Evolutionary conservation across 2,329 filamentous ascomycete genomes (phyloP).

Genomic region (Magnaporthiopsis rhizophila): DNA sequence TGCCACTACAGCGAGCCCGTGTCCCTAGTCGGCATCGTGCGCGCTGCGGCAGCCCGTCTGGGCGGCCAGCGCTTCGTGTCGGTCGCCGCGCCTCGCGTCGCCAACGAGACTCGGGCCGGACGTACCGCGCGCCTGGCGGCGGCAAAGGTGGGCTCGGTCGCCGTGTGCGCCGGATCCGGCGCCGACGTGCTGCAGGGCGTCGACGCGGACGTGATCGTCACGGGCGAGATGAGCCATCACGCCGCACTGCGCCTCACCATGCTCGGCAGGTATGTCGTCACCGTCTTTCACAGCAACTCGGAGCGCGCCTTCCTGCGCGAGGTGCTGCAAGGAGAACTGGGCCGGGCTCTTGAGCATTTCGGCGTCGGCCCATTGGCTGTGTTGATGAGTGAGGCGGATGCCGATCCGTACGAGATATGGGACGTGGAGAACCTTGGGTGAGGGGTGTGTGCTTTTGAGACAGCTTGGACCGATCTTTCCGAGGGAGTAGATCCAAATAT

Average conservation of each 20-base stretch:
- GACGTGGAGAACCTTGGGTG: constrained; percentile 26
- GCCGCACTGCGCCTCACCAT: constrained; percentile 82
- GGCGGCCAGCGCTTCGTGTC: constrained; percentile 50
- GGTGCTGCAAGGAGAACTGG: constrained; percentile 59
- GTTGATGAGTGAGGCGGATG: constrained; percentile 73
- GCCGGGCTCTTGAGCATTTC: neutral
- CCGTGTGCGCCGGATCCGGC: constrained; percentile 85
- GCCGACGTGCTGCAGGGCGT: constrained; percentile 64
- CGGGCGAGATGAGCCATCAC: constrained; percentile 89
- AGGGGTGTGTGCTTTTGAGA: neutral
- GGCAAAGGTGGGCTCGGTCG: constrained; percentile 56
- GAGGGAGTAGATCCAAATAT: too few relatives aligned
- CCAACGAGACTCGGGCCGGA: constrained; percentile 25
- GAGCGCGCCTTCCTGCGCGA: constrained; percentile 74
- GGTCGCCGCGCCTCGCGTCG: constrained; percentile 24
- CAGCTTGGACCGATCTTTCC: too few relatives aligned
- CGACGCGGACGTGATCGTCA: constrained; percentile 75
- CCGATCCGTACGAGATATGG: constrained; percentile 81
- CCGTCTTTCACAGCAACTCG: constrained; percentile 87
- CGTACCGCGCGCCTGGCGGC: constrained; percentile 14
- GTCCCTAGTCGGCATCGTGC: constrained; percentile 35
- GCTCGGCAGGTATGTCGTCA: constrained; percentile 72
- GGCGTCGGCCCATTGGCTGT: constrained; percentile 26
- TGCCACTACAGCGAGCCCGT: constrained; percentile 33
- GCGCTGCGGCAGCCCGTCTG: constrained; percentile 54